Evolutionary conservation across 2,329 filamentous ascomycete genomes (phyloP).

Genomic region (Fusarium kyushuense): DNA sequence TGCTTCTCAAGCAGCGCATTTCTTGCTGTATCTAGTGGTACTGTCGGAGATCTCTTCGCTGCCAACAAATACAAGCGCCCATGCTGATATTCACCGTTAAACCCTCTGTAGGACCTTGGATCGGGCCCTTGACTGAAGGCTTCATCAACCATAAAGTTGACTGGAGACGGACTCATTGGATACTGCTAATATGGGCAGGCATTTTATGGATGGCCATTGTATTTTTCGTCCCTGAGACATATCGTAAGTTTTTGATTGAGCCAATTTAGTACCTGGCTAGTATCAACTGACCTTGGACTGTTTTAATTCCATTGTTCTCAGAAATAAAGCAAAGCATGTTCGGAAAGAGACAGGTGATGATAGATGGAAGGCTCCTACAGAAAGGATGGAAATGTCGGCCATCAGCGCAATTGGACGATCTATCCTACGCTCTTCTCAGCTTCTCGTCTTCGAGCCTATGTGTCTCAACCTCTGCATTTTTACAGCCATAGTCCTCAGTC

Average conservation of each 20-base stretch:
- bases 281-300: slow-evolving; percentile 11
- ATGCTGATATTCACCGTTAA: slow-evolving; percentile 84
- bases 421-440: slow-evolving; percentile 78
- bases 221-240: slow-evolving; percentile 87
- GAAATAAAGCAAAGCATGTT: slow-evolving; percentile 75
- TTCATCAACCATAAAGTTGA: slow-evolving; percentile 82
- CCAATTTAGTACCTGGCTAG: background rate
- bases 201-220: slow-evolving; percentile 72
- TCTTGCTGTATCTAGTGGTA: slow-evolving; percentile 82
- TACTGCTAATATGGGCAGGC: slow-evolving; percentile 85
- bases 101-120: slow-evolving; percentile 72
- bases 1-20: slow-evolving; percentile 78
- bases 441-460: slow-evolving; percentile 88
- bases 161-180: slow-evolving; percentile 89
- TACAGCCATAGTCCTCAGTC: slow-evolving; percentile 85
- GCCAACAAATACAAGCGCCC: slow-evolving; percentile 76
- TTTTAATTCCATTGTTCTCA: slow-evolving; percentile 73
- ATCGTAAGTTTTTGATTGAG: slow-evolving; percentile 62
- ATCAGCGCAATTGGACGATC: slow-evolving; percentile 68
- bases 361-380: slow-evolving; percentile 80
- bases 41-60: slow-evolving; percentile 83
- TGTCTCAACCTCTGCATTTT: slow-evolving; percentile 84
- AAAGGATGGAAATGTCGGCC: slow-evolving; percentile 78
- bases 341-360: slow-evolving; percentile 83
- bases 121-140: slow-evolving; percentile 75